Conservation (phyloP, 1,139 yeast genomes). For the Zygotorulaspora mrakii region DNA sequence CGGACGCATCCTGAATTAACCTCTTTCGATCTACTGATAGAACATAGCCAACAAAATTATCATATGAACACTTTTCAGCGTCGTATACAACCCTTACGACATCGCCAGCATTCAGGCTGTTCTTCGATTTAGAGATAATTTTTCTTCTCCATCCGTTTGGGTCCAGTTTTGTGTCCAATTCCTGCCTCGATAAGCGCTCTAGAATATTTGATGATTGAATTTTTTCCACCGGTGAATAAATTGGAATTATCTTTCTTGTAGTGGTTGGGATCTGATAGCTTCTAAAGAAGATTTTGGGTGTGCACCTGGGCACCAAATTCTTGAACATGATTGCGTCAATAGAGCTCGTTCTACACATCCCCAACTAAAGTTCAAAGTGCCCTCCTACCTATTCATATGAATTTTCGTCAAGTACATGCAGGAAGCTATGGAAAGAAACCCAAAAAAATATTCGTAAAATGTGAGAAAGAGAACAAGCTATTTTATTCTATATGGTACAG, state of each 20-base stretch:
- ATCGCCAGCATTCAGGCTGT: conserved; percentile 70
- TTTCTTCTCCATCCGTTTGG: conserved; percentile 68
- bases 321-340: conserved; percentile 4
- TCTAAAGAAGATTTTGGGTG: conserved; percentile 12
- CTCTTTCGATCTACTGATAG: conserved; percentile 64
- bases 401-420: too few species aligned
- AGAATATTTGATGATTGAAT: conserved; percentile 16
- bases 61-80: conserved; percentile 54
- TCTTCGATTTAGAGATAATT: conserved; percentile 51
- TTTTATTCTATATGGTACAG: too few species aligned
- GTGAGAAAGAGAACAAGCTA: too few species aligned
- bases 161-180: conserved; percentile 50
- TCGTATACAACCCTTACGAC: conserved; percentile 70
- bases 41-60: conserved; percentile 66
- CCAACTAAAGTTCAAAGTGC: too few species aligned
- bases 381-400: too few species aligned
- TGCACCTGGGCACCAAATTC: neutral
- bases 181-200: conserved; percentile 22
- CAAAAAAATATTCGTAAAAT: too few species aligned
- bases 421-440: too few species aligned
- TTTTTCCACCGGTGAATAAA: conserved; percentile 36
- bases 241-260: conserved; percentile 35
- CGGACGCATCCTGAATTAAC: conserved; percentile 54
- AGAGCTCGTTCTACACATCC: too few species aligned
- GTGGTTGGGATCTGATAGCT: conserved; percentile 25